Evolutionary conservation across 2,329 filamentous ascomycete species (phyloP).

Genomic region (Trichoderma sp.): DNA sequence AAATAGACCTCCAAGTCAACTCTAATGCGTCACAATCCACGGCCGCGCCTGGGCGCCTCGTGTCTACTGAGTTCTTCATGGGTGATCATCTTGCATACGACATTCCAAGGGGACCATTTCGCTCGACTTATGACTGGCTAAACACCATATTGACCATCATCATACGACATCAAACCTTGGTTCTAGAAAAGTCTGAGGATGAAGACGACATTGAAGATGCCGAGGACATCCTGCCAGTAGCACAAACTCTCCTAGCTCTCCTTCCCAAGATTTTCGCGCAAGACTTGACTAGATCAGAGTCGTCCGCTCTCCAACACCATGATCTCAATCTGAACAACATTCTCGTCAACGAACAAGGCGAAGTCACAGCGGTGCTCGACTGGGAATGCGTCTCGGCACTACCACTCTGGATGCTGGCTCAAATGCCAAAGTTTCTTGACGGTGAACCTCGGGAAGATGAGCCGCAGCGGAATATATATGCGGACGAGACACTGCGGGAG

Average conservation of each 20-base stretch:
- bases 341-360: background rate
- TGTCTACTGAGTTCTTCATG: background rate
- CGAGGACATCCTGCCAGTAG: background rate
- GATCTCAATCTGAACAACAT: background rate
- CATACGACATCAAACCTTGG: background rate
- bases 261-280: background rate
- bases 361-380: background rate
- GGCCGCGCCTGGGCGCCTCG: background rate
- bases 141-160: background rate
- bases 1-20: background rate
- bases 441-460: background rate
- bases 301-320: background rate
- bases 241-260: background rate
- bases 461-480: background rate
- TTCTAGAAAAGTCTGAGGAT: background rate
- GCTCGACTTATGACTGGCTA: background rate
- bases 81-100: background rate
- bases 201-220: background rate
- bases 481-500: background rate
- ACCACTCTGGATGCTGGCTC: background rate
- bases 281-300: background rate
- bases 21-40: background rate
- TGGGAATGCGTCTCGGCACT: background rate
- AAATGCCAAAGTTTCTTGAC: background rate
- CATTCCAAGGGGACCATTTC: background rate